Base-by-base conservation (phyloP, 805 yeast species). In the Nakazawaea anatomiae region DNA sequence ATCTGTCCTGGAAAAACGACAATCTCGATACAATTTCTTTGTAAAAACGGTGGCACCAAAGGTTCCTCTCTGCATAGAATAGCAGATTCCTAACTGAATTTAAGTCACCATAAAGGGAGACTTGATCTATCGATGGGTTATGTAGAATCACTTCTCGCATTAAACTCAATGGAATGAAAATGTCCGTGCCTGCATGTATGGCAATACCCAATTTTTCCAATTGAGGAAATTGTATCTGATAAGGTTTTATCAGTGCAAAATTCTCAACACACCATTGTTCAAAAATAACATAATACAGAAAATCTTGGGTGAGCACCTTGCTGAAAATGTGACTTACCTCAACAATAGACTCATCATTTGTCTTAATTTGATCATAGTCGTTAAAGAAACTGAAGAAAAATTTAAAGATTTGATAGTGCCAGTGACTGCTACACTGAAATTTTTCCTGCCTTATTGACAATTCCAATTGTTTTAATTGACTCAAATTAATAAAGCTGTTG, bases 341-440 rank as follows among this genome's bases (percentile, higher is more conserved):
- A 10, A 36, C 25, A 5, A 12, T 12, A 29, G 27, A 29, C 6
- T 29, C 35, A 6, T 28, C 34, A 3, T 18, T 8, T 11, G 27
- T 11, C 5, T 35, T 45, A 12, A 45, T 36, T 8, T 9, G 8
- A 10, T 36, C 27, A 25, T 11, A 28, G 38, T 45, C 48, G 12
- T 35, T 45, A 25, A 45, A 36, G 34, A 45, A 45, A 38, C 48
- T 45, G 32, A 45, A 45, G 4, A 45, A 28, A 28, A 36, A 45
- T 45, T 45, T 45, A 34, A 45, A 45, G 6, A 45, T 29, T 14
- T 45, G 42, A 14, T 29, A 28, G 8, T 28, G 32, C 39, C 34
- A 45, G 38, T 36, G 8, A 14, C 35, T n/a, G 11, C 12, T 36
- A 10, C 18, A 6, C 28, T 29, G 32, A 36, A 36, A 27, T 27